Conservation (phyloP, 225 moss, liverwort and hornwort genomes). For the Rhytidiadelphus loreus region DNA sequence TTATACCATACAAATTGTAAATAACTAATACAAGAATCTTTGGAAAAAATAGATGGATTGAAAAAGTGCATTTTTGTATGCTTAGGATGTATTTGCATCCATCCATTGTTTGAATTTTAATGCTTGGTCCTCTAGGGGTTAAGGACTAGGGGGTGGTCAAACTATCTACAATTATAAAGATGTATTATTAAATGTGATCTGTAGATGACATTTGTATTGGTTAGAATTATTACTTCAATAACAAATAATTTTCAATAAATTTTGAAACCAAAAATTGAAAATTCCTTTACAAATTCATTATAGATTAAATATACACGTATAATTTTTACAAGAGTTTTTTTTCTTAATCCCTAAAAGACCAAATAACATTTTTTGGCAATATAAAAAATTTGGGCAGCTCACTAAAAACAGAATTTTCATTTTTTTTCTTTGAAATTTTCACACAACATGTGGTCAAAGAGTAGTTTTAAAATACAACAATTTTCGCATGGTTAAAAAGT, state of each 20-base stretch:
- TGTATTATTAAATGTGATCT: neutral
- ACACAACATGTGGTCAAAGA: too few species aligned
- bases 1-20: fast-evolving
- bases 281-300: neutral
- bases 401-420: too few species aligned
- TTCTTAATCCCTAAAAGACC: too few species aligned
- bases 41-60: fast-evolving
- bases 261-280: neutral
- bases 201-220: neutral
- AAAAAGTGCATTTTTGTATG: neutral
- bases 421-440: too few species aligned
- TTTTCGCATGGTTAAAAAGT: too few species aligned
- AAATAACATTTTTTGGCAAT: too few species aligned
- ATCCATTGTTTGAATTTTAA: neutral
- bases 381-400: too few species aligned
- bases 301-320: neutral
- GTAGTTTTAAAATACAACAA: too few species aligned
- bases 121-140: fast-evolving
- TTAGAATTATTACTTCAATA: neutral
- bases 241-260: neutral
- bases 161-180: neutral
- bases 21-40: neutral
- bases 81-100: neutral
- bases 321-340: neutral
- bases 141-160: fast-evolving